Evolutionary conservation across 106 monocot genomes (phyloP).

Genomic region (Allium fistulosum): DNA sequence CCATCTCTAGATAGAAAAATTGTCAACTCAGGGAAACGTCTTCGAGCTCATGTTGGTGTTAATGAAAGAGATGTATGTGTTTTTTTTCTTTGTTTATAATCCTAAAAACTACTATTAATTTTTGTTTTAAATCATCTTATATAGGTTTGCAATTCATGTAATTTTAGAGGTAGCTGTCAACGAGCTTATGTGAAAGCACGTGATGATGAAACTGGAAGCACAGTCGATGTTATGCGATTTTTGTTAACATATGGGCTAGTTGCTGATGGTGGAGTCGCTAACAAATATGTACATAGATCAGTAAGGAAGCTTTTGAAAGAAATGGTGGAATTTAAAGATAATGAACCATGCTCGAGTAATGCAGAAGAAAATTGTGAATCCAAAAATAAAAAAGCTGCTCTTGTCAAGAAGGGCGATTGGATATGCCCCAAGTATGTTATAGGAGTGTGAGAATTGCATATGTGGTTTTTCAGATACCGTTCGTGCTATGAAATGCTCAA

Average conservation of each 20-base stretch:
- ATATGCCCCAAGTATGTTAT: conserved; percentile 67
- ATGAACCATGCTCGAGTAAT: conserved; percentile 14
- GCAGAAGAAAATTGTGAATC: conserved; percentile 6
- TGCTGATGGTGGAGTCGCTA: conserved; percentile 21
- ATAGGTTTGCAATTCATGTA: conserved; percentile 72
- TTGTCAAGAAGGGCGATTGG: conserved; percentile 85
- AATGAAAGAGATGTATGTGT: conserved; percentile 69
- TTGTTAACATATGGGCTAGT: conserved; percentile 70
- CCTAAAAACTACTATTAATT: not conserved
- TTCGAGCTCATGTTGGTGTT: conserved; percentile 79
- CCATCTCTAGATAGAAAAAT: conserved; percentile 86
- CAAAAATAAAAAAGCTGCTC: conserved; percentile 17
- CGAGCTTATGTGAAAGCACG: conserved; percentile 59
- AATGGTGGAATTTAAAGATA: conserved; percentile 27
- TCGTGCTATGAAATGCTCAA: no score
- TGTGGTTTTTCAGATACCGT: no score
- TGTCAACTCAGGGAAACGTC: conserved; percentile 86
- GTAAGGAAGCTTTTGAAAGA: conserved; percentile 54
- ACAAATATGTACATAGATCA: conserved; percentile 44
- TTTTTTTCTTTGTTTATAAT: not conserved
- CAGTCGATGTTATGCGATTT: conserved; percentile 74
- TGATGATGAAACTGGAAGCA: conserved; percentile 61
- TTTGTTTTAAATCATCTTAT: not conserved
- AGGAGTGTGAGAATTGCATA: no score
- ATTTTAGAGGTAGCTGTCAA: conserved; percentile 61